phyloP scores from a whole-genome alignment of 1,284 basidiomycete species.

The Mycosarcoma mackinlayi region DNA sequence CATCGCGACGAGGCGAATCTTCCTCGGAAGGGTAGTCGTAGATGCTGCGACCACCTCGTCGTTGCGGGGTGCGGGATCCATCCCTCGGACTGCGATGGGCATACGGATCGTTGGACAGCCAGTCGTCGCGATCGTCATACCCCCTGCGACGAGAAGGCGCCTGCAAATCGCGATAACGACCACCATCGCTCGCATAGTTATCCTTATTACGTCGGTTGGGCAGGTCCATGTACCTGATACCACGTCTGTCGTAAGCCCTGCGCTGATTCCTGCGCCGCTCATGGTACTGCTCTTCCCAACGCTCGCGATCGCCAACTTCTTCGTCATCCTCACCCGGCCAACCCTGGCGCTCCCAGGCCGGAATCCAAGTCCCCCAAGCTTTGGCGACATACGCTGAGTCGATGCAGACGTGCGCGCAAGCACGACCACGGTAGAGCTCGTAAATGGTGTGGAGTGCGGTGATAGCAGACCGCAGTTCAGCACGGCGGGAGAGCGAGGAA shows the following conservation, averaged over 20 bases:
- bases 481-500: constrained; percentile 47
- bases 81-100: constrained; percentile 4
- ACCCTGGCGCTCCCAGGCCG: constrained; percentile 57
- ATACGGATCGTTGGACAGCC: constrained; percentile 44
- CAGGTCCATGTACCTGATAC: constrained; percentile 25
- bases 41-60: constrained; percentile 14
- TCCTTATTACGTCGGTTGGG: constrained; percentile 25
- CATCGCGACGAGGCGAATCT: constrained; percentile 12
- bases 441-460: constrained; percentile 50
- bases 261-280: constrained; percentile 31
- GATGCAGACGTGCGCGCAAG: constrained; percentile 61
- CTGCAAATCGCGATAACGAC: constrained; percentile 20
- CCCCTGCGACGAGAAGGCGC: constrained; percentile 5
- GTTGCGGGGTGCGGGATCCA: not conserved
- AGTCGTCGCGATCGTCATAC: constrained; percentile 33
- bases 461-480: constrained; percentile 53
- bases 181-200: constrained; percentile 35
- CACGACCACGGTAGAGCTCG: constrained; percentile 45
- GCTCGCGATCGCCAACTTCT: constrained; percentile 22
- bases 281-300: constrained; percentile 29
- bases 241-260: constrained; percentile 25
- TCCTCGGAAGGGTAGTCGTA: constrained; percentile 46
- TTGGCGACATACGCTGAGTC: constrained; percentile 63
- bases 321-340: constrained; percentile 58
- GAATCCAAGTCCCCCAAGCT: constrained; percentile 64